Evolutionary conservation across 225 moss, liverwort and hornwort genomes (phyloP), one percentile per base, ranked within the genome.

Genomic region (Thuidium tamariscinum): DNA sequence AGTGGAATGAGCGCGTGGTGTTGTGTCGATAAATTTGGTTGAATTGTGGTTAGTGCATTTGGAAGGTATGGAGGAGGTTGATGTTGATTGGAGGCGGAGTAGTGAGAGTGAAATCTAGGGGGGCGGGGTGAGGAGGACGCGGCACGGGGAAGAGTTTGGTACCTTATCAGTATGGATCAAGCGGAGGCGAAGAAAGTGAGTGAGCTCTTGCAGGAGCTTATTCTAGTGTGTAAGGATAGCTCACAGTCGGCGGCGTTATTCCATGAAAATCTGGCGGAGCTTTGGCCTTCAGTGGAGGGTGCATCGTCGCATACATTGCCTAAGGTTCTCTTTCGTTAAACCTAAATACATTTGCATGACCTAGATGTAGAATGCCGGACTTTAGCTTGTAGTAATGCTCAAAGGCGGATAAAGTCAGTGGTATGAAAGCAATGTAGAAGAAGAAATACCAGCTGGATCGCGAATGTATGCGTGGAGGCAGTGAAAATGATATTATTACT

Each of bases 251-350:
- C 91, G 67, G 93, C 94, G n/a, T 87, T 94, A 36, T 94, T 95
- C 59, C 93, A 95, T 89, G 97, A 95, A 15, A 95, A 96, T 91
- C 80, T 97, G 68, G 94, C 94, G 87, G 96, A 98, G 85, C 94
- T 96, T 49, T 90, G 94, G 88, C 95, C 94, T 14, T 84, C 93
- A 37, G 89, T 98, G 89, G 93, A 95, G 89, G 90, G 94, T 41
- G 97, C 98, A 63, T 96, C 98, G 46, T 93, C 96, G 85, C 98
- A 96, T 62, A 88, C 95, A 39, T 92, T 97, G 67, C 95, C 98
- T 8, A 98, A 98, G 95, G 95, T 95, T 84, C 34, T 55, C 83
- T 61, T 88, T 52, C 37, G 48, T 65, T 52, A 82, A 75, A 87
- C 82, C 64, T 74, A 55, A 54, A 27, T 39, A 82, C 82, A 27